Evolutionary conservation across 1,284 basidiomycete genomes (phyloP).

Genomic region (Cerrena zonata): DNA sequence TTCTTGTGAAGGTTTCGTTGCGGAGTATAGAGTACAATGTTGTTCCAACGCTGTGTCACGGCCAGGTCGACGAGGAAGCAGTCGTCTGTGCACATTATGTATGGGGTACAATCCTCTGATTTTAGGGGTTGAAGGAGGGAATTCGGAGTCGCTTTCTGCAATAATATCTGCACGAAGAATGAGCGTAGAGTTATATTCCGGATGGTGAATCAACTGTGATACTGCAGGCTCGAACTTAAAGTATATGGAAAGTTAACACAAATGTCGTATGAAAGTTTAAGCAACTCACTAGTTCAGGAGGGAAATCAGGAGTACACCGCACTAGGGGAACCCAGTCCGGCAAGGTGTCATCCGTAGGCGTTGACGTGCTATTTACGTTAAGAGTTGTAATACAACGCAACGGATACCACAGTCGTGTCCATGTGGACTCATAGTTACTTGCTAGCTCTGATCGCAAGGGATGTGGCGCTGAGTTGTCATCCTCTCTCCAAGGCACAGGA

Average conservation of each 20-base stretch:
- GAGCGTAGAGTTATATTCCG: conserved; percentile 78
- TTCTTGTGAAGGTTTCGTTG: conserved; percentile 13
- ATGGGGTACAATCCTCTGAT: conserved; percentile 37
- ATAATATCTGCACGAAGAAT: conserved; percentile 72
- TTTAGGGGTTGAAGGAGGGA: conserved; percentile 32
- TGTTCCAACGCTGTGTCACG: conserved; percentile 68
- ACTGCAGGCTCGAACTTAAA: conserved; percentile 60
- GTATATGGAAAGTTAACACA: neutral
- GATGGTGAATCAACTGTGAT: conserved; percentile 66
- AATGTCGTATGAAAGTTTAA: conserved; percentile 4
- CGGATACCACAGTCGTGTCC: neutral
- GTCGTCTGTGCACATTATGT: conserved; percentile 50
- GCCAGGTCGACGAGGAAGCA: conserved; percentile 69
- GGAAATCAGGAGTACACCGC: conserved; percentile 37
- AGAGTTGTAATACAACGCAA: neutral
- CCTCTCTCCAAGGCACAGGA: conserved; percentile 10
- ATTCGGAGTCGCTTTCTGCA: conserved; percentile 35
- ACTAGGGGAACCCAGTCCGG: conserved; percentile 39
- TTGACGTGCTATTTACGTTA: no score
- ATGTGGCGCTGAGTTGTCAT: conserved; percentile 1
- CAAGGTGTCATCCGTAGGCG: no score
- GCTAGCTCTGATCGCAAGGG: neutral
- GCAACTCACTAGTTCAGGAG: conserved; percentile 35
- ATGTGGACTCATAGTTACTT: neutral
- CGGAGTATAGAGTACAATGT: conserved; percentile 61